Base-by-base conservation (phyloP, 331 rosid species). In the Phaseolus coccineus region DNA sequence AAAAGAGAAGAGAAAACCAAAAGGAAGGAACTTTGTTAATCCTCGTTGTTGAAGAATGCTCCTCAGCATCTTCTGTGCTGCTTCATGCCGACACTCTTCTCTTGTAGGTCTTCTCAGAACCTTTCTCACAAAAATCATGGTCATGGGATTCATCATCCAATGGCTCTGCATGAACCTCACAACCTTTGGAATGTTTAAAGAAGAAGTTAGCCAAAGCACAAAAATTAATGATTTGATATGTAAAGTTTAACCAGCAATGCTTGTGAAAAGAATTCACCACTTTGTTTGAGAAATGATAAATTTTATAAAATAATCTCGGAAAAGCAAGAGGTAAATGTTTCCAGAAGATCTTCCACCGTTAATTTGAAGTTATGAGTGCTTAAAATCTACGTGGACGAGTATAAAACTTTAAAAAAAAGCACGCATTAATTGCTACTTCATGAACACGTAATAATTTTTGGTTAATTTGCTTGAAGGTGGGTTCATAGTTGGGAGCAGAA, bases 71-170 rank as follows among this genome's bases (percentile, higher is more conserved):
- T 85, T 80, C 65, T 82, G 85, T 81, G 88, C 27, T 78, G 85
- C 79, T 88, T 85, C 85, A 77, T 58, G 77, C 88, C 88, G 88
- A 88, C 92, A 85, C 31, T 50, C 25, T 73, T 87, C 59, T 57
- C 77, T 83, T 71, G 71, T 66, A 78, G 85, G 69, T 73, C 81
- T 53, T 85, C 69, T 77, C 51, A 73, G 48, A 62, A 71, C 79
- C 79, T 77, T 90, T 83, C 77, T 84, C 64, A 68, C 81, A 84
- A 78, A 19, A 88, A 85, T 86, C 77, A 84, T 33, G 53, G 42
- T 69, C 57, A 69, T 63, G 81, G 85, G 80, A 22, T 77, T 84
- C 86, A 82, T 79, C 74, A 62, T 69, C 82, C 82, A 57, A 57
- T 33, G 73, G n/a, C 64, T 52, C 78, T 52, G 62, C 79, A 51